Base-by-base conservation (phyloP, 257 asterid species). In the Haberlea rhodopensis region DNA sequence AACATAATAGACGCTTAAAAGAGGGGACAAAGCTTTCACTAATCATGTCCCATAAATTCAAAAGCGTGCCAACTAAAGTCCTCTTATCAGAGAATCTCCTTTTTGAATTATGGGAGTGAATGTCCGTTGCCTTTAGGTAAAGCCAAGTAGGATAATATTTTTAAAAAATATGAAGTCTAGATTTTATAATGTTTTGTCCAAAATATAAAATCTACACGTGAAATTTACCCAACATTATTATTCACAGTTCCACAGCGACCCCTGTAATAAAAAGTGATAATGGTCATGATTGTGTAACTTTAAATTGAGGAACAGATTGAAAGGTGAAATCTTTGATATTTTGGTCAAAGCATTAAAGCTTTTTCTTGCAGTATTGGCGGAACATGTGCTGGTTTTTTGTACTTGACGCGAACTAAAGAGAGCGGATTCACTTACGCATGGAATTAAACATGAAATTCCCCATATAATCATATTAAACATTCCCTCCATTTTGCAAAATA, bases 61-160 rank as follows among this genome's bases (percentile, higher is more conserved):
- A 79, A 75, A 79, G 84, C 80, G 66, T 57, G 59, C 67, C 80
- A 64, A 63, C 76, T 75, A 63, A 64, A 49, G 45, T 15, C 49
- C 43, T 46, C 69, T 62, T 34, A 29, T 16, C 34, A 76, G 71
- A 73, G 64, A 71, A 79, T 73, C 84, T 76, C 67, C 80, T 57
- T 67, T 66, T 69, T 32, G 75, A 79, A 79, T 78, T 73, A 76
- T 76, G 80, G 77, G 84, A 73, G 77, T 80, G 81, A 81, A 81
- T 78, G 78, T 81, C 73, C 63, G 45, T 64, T 57, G 60, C 70
- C 79, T 78, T 78, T 75, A 61, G 67, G 62, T 57, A 78, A 81
- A 75, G 83, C 83, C 67, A 75, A 25, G 3, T 40, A 62, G 19
- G 57, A 68, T 53, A 53, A 2, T 8, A 2, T 37, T 11, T 37